Evolutionary conservation across 805 yeast species (phyloP).

Genomic region (Candida orba): DNA sequence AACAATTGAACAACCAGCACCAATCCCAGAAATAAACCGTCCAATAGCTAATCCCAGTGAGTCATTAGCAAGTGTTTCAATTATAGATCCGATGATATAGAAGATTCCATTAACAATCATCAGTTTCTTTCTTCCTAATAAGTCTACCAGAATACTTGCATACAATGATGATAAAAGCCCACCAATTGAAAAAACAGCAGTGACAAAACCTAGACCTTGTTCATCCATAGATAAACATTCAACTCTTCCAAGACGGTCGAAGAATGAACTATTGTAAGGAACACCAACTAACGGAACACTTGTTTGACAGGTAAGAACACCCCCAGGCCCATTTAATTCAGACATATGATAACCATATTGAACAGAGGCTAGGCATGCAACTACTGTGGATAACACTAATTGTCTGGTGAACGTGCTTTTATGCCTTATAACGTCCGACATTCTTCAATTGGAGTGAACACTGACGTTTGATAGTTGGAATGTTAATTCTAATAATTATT

Average conservation of each 20-base stretch:
- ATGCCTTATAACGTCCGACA: background rate
- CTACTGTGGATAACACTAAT: slow-evolving; percentile 39
- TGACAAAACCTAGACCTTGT: slow-evolving; percentile 60
- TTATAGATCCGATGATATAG: slow-evolving; percentile 53
- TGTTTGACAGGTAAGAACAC: slow-evolving; percentile 51
- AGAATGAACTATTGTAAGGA: slow-evolving; percentile 17
- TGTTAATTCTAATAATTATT: too few relatives aligned
- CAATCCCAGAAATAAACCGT: slow-evolving; percentile 72
- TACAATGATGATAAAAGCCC: slow-evolving; percentile 70
- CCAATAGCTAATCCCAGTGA: slow-evolving; percentile 49
- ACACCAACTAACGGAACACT: slow-evolving; percentile 18
- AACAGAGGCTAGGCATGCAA: slow-evolving; percentile 69
- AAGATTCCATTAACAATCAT: slow-evolving; percentile 44
- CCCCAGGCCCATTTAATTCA: slow-evolving; percentile 86
- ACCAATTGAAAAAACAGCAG: slow-evolving; percentile 77
- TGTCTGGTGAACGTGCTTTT: slow-evolving; percentile 6
- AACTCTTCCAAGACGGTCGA: slow-evolving; percentile 34
- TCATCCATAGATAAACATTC: slow-evolving; percentile 54
- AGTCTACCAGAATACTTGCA: slow-evolving; percentile 60
- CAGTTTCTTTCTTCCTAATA: slow-evolving; percentile 54
- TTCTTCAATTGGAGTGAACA: too few relatives aligned
- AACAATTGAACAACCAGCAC: slow-evolving; percentile 84
- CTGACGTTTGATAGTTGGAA: too few relatives aligned
- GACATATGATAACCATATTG: slow-evolving; percentile 96
- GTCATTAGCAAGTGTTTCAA: slow-evolving; percentile 45